Evolutionary conservation across 495 filamentous ascomycete genomes (phyloP), one percentile per base, ranked within the genome.

Genomic region (Viridothelium virens): DNA sequence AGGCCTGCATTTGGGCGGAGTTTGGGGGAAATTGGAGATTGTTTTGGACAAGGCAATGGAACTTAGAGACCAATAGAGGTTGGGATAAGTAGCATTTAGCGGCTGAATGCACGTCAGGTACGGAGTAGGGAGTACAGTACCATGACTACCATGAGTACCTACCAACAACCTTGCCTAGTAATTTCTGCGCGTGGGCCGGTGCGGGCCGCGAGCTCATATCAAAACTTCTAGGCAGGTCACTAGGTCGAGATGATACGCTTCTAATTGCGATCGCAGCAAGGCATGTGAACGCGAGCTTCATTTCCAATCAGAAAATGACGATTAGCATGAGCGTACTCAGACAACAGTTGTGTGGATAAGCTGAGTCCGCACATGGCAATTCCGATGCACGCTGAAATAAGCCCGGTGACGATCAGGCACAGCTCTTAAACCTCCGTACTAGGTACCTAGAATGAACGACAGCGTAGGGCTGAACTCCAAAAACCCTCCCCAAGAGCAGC

Each of bases 341-440:
- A 7, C 41, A 14, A 14, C 41, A 44, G 41, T 44, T 7, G 25
- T 25, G 25, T 25, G 25, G 25, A 25, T 25, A 53, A 18, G 48
- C 48, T 18, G 10, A 11, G 12, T 53, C 48, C 14, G 11, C 31
- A 31, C 53, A 59, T 33, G 53, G 53, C 18, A 3, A 3, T 36
- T 36, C 18, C 9, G 48, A 9, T 53, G n/a, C 53, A 59, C 36
- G 53, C 53, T 59, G 25, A 36, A 59, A 25, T 25, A 25, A 18
- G 53, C 53, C 53, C 25, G 31, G 53, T 59, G 53, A 59, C 53
- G 53, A 59, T 59, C 53, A 59, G 53, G 53, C 53, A 59, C 53
- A 18, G 33, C 53, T 33, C 48, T 44, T 44, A 44, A 44, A 7
- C 6, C 14, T 7, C 14, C 41, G 7, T 14, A 44, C 41, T 7